Conservation (phyloP, 805 yeast species). For the Candida peoriensis region DNA sequence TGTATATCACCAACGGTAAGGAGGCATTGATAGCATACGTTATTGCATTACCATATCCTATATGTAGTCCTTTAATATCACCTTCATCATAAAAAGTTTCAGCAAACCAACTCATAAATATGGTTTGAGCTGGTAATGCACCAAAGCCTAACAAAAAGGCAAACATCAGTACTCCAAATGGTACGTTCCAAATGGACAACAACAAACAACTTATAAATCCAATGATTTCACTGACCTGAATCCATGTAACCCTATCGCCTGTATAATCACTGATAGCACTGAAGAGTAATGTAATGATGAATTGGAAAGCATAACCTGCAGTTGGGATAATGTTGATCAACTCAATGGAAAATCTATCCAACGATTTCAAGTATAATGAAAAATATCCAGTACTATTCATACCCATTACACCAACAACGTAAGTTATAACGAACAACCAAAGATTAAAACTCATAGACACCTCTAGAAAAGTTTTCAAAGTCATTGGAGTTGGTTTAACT, state of each 20-base stretch:
- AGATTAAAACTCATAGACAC: slow-evolving; percentile 48
- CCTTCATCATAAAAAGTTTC: slow-evolving; percentile 1
- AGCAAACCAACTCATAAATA: slow-evolving; percentile 3
- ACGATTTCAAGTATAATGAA: not conserved
- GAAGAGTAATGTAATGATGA: not conserved
- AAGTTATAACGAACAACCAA: slow-evolving; percentile 16
- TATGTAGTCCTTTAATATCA: slow-evolving; percentile 1
- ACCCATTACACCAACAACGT: slow-evolving; percentile 1
- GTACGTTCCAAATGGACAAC: not conserved
- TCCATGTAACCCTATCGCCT: not conserved
- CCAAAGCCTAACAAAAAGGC: slow-evolving; percentile 3
- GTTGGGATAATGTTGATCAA: slow-evolving; percentile 3
- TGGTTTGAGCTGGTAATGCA: slow-evolving; percentile 1
- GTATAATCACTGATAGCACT: slow-evolving; percentile 1
- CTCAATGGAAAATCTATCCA: slow-evolving; percentile 1
- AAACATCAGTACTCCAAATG: slow-evolving; percentile 1
- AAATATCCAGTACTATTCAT: not conserved
- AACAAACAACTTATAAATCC: not conserved
- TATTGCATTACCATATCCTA: slow-evolving; percentile 2
- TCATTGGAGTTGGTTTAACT: slow-evolving; percentile 45
- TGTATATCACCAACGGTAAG: not conserved
- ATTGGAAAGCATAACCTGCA: slow-evolving; percentile 1
- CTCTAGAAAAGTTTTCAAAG: slow-evolving; percentile 55
- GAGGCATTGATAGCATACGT: slow-evolving; percentile 3
- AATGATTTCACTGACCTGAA: not conserved